Conservation (phyloP, 129 eudicot species). For the Saposhnikovia divaricata region DNA sequence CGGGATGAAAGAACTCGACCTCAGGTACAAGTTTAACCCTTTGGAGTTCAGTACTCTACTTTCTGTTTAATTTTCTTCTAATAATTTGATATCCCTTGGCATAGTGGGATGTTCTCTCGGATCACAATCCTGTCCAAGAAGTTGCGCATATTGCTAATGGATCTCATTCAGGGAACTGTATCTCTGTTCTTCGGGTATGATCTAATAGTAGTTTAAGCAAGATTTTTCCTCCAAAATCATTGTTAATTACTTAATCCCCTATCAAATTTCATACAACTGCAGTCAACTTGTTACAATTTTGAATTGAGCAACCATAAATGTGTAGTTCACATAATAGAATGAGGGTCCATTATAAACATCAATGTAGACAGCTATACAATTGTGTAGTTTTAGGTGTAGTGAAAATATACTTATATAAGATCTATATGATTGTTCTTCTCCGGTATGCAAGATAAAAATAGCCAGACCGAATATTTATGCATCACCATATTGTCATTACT, state of each 20-base stretch:
- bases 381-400: background rate
- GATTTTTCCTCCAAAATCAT: background rate
- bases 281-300: background rate
- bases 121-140: conserved; percentile 70
- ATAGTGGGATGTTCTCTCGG: conserved; percentile 83
- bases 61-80: background rate
- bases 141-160: conserved; percentile 72
- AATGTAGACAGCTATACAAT: background rate
- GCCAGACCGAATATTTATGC: background rate
- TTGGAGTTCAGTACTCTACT: background rate
- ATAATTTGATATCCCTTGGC: background rate
- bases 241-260: background rate
- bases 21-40: conserved; percentile 34
- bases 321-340: background rate
- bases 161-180: conserved; percentile 67
- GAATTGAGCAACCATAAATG: background rate
- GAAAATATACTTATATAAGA: background rate
- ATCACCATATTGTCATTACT: background rate
- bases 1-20: conserved; percentile 54
- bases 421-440: conserved; percentile 3
- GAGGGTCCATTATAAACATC: background rate
- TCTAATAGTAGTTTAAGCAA: background rate
- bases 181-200: conserved; percentile 72
- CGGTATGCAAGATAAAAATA: background rate
- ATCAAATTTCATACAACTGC: background rate